phyloP scores from a whole-genome alignment of 768 basidiomycete species.

The Kwoniella bestiolae region DNA sequence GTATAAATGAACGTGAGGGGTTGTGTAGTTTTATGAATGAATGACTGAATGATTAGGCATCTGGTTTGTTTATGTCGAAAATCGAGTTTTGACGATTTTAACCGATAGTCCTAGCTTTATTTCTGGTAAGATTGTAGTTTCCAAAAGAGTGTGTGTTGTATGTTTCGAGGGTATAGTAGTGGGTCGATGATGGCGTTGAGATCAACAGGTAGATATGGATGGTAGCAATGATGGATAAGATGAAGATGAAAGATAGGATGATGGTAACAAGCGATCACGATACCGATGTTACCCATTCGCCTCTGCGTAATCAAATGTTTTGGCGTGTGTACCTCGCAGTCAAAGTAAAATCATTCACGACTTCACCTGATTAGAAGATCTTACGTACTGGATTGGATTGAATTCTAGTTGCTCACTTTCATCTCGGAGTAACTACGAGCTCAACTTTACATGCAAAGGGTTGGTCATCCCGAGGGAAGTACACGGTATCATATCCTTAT shows the following conservation, averaged over 20 bases:
- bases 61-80: conserved; percentile 20
- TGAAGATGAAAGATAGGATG: background rate
- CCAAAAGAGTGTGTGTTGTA: background rate
- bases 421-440: background rate
- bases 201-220: background rate
- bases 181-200: background rate
- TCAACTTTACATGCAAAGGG: too few relatives aligned
- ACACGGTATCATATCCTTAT: background rate
- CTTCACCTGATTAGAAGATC: conserved; percentile 3
- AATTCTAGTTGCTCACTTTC: background rate
- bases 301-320: background rate
- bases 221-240: background rate
- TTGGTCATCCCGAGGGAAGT: background rate
- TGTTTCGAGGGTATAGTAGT: background rate
- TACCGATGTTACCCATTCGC: background rate
- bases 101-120: background rate
- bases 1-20: conserved; percentile 5
- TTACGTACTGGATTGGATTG: background rate
- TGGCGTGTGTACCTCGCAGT: background rate
- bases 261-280: background rate
- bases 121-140: background rate
- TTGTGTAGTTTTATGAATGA: conserved; percentile 4
- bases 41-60: conserved; percentile 14
- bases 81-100: background rate
- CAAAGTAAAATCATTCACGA: background rate